Evolutionary conservation across 805 yeast genomes (phyloP).

Genomic region (Yarrowia keelungensis): DNA sequence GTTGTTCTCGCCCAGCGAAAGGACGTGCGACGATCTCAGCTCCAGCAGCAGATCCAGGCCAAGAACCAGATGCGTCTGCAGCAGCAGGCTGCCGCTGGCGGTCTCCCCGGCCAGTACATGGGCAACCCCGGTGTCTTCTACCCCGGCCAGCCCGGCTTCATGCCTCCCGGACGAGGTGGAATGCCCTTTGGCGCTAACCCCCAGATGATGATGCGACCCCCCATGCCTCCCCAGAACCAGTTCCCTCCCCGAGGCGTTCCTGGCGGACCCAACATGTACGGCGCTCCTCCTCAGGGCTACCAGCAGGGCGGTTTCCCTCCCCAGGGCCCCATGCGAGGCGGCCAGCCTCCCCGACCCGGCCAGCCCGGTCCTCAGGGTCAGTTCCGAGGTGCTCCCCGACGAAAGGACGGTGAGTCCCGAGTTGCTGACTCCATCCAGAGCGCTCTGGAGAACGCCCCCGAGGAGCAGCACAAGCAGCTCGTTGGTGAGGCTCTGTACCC

Average conservation of each 20-base stretch:
- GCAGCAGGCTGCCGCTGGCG: slow-evolving; percentile 80
- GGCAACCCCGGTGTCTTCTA: slow-evolving; percentile 79
- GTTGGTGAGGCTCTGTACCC: slow-evolving; percentile 98
- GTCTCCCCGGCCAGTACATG: slow-evolving; percentile 85
- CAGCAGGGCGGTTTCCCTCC: slow-evolving; percentile 51
- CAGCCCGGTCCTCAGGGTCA: slow-evolving; percentile 40
- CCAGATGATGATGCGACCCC: slow-evolving; percentile 50
- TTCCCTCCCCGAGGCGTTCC: slow-evolving; percentile 66
- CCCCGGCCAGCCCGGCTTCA: slow-evolving; percentile 73
- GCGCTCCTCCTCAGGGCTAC: slow-evolving; percentile 74
- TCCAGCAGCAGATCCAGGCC: slow-evolving; percentile 97
- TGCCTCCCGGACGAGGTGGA: slow-evolving; percentile 79
- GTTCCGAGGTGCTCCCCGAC: slow-evolving; percentile 40
- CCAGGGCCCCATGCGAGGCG: slow-evolving; percentile 47
- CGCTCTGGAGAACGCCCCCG: slow-evolving; percentile 70
- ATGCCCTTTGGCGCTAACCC: slow-evolving; percentile 54
- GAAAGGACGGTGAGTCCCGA: slow-evolving; percentile 41
- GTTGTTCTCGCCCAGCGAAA: slow-evolving; percentile 99
- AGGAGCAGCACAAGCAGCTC: slow-evolving; percentile 94
- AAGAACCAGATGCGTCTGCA: slow-evolving; percentile 98
- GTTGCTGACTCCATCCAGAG: slow-evolving; percentile 60
- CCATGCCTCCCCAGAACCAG: slow-evolving; percentile 52
- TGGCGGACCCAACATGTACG: slow-evolving; percentile 81
- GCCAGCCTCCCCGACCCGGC: slow-evolving; percentile 45
- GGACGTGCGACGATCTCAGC: slow-evolving; percentile 95